Percentiles rank a stretch among this genome's conserved stretches.
phyloP scores from a whole-genome alignment of 1,284 basidiomycete species.

The Tetrapyrgos nigripes region DNA sequence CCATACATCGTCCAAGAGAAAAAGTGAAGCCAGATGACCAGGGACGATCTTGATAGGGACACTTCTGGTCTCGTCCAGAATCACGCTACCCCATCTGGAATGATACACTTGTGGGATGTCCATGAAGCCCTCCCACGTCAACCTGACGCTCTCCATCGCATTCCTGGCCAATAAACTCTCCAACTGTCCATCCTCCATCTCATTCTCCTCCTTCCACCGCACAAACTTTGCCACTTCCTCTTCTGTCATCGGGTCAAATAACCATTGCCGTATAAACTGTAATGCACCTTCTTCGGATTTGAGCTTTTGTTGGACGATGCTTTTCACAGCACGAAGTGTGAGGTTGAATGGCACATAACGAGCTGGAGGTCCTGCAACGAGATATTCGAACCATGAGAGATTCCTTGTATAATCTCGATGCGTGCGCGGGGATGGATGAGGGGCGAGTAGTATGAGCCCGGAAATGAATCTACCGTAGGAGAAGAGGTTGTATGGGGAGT shows the following conservation, averaged over 20 bases:
- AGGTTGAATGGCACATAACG: conserved; percentile 48
- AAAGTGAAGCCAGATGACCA: conserved; percentile 52
- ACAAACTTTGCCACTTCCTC: conserved; percentile 46
- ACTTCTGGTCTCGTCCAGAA: conserved; percentile 45
- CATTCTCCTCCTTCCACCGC: conserved; percentile 47
- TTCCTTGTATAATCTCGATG: conserved; percentile 49
- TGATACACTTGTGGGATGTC: conserved; percentile 50
- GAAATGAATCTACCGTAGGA: conserved; percentile 52
- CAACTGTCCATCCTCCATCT: conserved; percentile 47
- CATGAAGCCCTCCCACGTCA: conserved; percentile 60
- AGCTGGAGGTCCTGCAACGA: conserved; percentile 51
- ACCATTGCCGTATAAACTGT: conserved; percentile 38
- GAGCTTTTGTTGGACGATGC: conserved; percentile 42
- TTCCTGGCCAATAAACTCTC: conserved; percentile 48
- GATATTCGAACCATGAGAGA: conserved; percentile 52
- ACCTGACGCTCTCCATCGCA: conserved; percentile 51
- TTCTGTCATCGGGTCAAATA: conserved; percentile 48
- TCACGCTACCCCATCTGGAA: conserved; percentile 59
- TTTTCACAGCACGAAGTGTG: conserved; percentile 36
- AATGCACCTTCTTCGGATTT: conserved; percentile 47
- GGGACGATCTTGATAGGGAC: conserved; percentile 41
- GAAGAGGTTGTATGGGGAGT: conserved; percentile 54
- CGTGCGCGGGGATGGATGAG: conserved; percentile 53
- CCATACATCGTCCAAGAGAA: conserved; percentile 52
- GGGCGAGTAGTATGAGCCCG: conserved; percentile 52